phyloP scores from a whole-genome alignment of 768 basidiomycete genomes.

The Termitomyces eurrhizus region DNA sequence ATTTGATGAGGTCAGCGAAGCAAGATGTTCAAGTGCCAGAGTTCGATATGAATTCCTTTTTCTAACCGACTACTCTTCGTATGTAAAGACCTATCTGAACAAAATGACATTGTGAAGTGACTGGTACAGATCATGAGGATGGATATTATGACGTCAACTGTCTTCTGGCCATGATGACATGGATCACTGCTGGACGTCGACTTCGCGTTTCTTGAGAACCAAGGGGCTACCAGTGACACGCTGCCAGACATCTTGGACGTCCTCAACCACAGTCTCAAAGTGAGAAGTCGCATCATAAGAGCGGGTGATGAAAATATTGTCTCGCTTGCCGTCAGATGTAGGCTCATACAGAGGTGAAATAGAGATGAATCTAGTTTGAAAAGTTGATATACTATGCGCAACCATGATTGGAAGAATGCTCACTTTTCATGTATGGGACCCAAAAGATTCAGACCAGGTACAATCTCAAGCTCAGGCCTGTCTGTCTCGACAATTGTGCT shows the following conservation, averaged over 20 bases:
- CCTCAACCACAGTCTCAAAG: slow-evolving; percentile 98
- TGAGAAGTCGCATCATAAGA: slow-evolving; percentile 99
- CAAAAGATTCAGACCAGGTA: slow-evolving; percentile 87
- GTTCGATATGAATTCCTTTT: slow-evolving; percentile 83
- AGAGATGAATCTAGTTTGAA: slow-evolving; percentile 71
- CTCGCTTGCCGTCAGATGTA: slow-evolving; percentile 70
- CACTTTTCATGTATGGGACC: slow-evolving; percentile 95
- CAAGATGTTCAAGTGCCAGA: slow-evolving; percentile 83
- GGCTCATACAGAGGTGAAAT: slow-evolving; percentile 88
- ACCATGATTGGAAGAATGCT: slow-evolving; percentile 21
- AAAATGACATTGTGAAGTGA: slow-evolving; percentile 10
- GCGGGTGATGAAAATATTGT: slow-evolving; percentile 96
- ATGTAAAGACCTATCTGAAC: not conserved
- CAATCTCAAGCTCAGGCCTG: slow-evolving; percentile 87
- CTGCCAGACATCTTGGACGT: slow-evolving; percentile 96
- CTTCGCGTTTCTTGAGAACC: slow-evolving; percentile 85
- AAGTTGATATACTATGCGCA: not conserved
- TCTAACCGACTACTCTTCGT: slow-evolving; percentile 27
- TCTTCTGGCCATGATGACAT: not conserved
- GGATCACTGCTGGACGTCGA: slow-evolving; percentile 50
- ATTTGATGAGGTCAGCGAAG: slow-evolving; percentile 87
- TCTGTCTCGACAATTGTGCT: slow-evolving; percentile 97
- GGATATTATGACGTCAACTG: not conserved
- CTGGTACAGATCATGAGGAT: not conserved
- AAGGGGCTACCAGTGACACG: slow-evolving; percentile 74